Evolutionary conservation across 1,139 yeast genomes (phyloP), one percentile per base, ranked within the genome.

Genomic region (Torulaspora globosa): DNA sequence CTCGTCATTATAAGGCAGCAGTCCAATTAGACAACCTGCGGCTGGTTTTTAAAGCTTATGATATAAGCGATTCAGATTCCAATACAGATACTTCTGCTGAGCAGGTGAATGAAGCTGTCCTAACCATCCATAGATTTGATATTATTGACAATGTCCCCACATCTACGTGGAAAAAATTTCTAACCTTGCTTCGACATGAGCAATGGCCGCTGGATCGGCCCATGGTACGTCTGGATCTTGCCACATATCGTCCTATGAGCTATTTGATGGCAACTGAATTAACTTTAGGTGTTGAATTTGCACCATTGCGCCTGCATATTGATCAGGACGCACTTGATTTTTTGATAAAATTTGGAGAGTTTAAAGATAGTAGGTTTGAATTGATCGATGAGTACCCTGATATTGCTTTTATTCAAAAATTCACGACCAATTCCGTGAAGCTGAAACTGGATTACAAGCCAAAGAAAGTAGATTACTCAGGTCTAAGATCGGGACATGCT

Each of bases 251-350:
- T 50, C 95, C 96, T 0, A 75, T 79, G 15, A 72, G 81, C 0
- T 65, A 70, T 11, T 60, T 88, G 36, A 82, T 84, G 10, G 82
- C 89, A 2, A 75, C 86, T 0, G 98, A 94, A 59, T 67, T 84
- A 14, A 70, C 80, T 1, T 58, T 87, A 44, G 69, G 73, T 32
- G 70, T 83, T 0, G 67, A 74, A 2, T 66, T 87, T 0, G 69
- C 86, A 29, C 98, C 98, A 0, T 59, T 92, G 34, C 70, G 96
- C 44, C 65, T 94, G 16, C 89, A 88, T 61, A 80, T 92, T 34
- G 98, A 94, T 65, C 98, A 92, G 65, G 97, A 92, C 59, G 85
- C 97, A 0, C 71, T 89, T 21, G 97, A 89, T 47, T 90, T 92
- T 58, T 56, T 89, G 37, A 76, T 80, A 0, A 70, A 97, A 38